phyloP scores from a whole-genome alignment of 768 basidiomycete species.

The Lentinula boryana region DNA sequence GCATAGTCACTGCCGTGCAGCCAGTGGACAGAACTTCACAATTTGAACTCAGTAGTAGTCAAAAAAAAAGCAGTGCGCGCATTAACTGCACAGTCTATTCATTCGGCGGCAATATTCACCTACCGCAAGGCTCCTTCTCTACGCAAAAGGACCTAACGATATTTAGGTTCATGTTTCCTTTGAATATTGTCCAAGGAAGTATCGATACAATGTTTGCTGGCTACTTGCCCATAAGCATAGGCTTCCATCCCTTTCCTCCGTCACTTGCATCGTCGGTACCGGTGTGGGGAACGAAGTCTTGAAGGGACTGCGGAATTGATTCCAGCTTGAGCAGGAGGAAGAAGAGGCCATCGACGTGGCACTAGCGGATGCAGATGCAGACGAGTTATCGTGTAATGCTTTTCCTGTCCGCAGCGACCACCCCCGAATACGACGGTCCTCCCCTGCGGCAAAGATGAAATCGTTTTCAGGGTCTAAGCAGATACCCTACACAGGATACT shows the following conservation, averaged over 20 bases:
- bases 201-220: conserved; percentile 39
- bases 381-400: conserved; percentile 22
- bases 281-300: conserved; percentile 26
- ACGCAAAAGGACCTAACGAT: too few species aligned
- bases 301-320: conserved; percentile 22
- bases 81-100: too few species aligned
- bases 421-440: conserved; percentile 55
- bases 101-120: too few species aligned
- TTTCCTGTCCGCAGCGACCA: conserved; percentile 64
- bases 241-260: conserved; percentile 28
- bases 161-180: not conserved
- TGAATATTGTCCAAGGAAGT: conserved; percentile 35
- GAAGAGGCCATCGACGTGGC: not conserved
- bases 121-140: too few species aligned
- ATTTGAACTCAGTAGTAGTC: too few species aligned
- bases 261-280: conserved; percentile 45
- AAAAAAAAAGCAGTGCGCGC: too few species aligned
- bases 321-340: not conserved
- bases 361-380: conserved; percentile 1
- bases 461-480: conserved; percentile 48
- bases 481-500: conserved; percentile 47
- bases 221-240: conserved; percentile 49
- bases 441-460: conserved; percentile 64
- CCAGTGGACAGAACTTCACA: too few species aligned
- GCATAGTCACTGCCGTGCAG: too few species aligned